Base-by-base conservation (phyloP, 192 early-diverging fungal species). In the Lobosporangium transversale region DNA sequence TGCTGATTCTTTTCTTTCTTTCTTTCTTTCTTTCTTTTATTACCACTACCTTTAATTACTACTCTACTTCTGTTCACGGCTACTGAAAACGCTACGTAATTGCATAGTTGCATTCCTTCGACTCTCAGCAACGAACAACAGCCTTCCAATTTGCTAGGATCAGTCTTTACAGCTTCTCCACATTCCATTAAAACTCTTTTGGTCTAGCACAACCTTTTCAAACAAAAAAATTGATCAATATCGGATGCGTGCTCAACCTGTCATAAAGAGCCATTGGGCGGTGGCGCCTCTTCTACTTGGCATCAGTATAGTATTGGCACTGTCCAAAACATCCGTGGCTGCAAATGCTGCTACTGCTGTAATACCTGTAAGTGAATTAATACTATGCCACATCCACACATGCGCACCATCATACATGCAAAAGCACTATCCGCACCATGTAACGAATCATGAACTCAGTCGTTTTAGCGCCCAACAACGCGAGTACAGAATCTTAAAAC, bases 271-370 rank as follows among this genome's bases (percentile, higher is more conserved):
- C 51, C 43, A 29, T 9, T 70, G 68, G 68, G 30, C 59, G 15
- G 52, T 55, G 17, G 45, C 56, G 33, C 68, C 68, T 6, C 48
- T 70, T 51, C 42, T 70, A 18, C 52, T 70, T 35, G 49, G 68
- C 31, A 43, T 70, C 20, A 37, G 52, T 9, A 44, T 59, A 9
- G 68, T 61, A 40, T 43, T 62, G 53, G 59, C 58, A 18, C 51
- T 70, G 15, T 60, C 58, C 12, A 69, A 54, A 14, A 50, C 54
- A 15, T 32, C n/a, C 5, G 40, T 14, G 6, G 48, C 44, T 32
- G 55, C 44, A 15, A 2, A 51, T n/a, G 47, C 40, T 20, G 0
- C 57, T 47, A 17, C n/a, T 29, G 10, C 17, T 3, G 24, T 33
- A 33, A 18, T 32, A 17, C 5, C 18, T 4, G 54, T 40, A 56